A percentile compares a stretch with the other conserved stretches of the same genome.
Evolutionary conservation across 305 asterid species (phyloP).

Genomic region (Fraxinus angustifolia): DNA sequence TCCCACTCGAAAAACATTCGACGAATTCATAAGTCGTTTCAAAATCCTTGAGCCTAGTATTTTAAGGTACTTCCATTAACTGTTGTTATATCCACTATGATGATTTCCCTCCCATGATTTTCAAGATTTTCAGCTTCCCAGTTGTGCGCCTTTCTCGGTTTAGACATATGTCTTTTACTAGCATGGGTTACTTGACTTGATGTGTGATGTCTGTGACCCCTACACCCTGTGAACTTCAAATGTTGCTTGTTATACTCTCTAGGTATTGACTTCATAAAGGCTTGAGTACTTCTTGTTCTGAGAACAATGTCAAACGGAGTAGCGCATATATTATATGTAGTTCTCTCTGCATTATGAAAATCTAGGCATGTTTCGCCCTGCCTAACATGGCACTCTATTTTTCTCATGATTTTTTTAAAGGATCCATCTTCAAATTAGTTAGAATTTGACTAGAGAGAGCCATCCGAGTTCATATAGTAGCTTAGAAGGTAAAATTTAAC

Average conservation of each 20-base stretch:
- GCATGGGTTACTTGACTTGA: background rate
- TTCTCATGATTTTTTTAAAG: background rate
- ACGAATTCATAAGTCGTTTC: constrained; percentile 70
- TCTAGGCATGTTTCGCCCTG: background rate
- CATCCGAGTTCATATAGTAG: background rate
- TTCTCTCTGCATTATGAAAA: background rate
- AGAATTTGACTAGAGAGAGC: background rate
- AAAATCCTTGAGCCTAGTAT: constrained; percentile 62
- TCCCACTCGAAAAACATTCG: constrained; percentile 81
- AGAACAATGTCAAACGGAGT: background rate
- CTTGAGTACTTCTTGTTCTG: background rate
- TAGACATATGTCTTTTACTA: background rate
- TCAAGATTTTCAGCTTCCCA: background rate
- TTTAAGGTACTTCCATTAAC: constrained; percentile 43
- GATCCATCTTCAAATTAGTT: background rate
- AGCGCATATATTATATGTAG: background rate
- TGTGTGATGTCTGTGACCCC: background rate
- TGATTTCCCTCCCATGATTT: background rate
- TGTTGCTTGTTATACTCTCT: background rate
- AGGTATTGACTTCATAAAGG: background rate
- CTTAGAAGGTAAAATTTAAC: background rate
- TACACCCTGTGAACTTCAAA: background rate
- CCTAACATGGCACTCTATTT: background rate
- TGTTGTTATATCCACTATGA: background rate
- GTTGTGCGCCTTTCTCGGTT: background rate